Base-by-base conservation (phyloP, 1,284 basidiomycete genomes). In the Papiliotrema terrestris region DNA sequence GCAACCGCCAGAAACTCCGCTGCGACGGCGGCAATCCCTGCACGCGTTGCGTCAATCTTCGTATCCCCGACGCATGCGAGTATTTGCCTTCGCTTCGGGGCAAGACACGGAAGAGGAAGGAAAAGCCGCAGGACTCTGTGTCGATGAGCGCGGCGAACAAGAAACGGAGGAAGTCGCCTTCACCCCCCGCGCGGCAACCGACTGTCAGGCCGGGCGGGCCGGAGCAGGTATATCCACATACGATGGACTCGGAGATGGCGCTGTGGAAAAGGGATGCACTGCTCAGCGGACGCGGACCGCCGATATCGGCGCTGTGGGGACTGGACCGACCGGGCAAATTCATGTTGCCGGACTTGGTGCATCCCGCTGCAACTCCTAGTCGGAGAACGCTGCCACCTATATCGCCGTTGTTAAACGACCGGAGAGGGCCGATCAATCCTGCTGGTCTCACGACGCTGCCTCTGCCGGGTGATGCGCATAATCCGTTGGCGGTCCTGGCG, bases 31-130 rank as follows among this genome's bases (percentile, higher is more conserved):
- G 15, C 1, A 32, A 58, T 15, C 68, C 68, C 11, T 71, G 68
- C 52, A 35, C 55, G 14, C 57, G 68, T 13, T 71, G 68, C 49
- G 35, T 51, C 1, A 26, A 38, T 2, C 44, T 53, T 14, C 58
- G 54, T 1, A 45, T 29, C 8, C 25, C 25, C 6, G 52, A 52
- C n/a, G 14, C 23, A 14, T 71, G 69, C 48, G 51, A 57, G 14
- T 71, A 66, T 37, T 55, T 67, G 15, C 69, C 69, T 2, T 57
- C 52, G 13, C 49, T 68, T 51, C 41, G 69, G n/a, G 69, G 69
- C 2, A 67, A 63, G 56, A 71, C 59, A 32, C 29, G 29, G 23
- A 60, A 62, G 45, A 61, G 59, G 2, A 25, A 20, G 17, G 36
- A 20, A 22, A 51, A 2, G 17, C n/a, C 14, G 43, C n/a, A 45